Evolutionary conservation across 306 rosid species (phyloP), one percentile per base, ranked within the genome.

Genomic region (Dalbergia cultrata): DNA sequence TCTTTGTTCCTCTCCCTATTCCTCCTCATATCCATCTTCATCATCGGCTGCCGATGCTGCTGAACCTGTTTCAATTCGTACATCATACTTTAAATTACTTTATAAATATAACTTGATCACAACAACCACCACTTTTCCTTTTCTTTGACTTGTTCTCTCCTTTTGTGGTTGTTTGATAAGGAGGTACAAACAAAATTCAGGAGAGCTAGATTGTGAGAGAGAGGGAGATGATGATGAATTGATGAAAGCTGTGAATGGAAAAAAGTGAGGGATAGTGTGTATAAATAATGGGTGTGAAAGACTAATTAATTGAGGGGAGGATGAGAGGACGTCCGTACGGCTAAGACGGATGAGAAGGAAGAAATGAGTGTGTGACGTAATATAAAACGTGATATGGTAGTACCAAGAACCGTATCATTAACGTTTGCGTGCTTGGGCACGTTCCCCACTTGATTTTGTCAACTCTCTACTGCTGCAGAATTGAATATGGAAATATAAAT

Each of bases 1-100:
- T 13, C 35, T 53, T 53, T 81, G 78, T 17, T 84, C 60, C 19
- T 81, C 72, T 70, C 78, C 63, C 37, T 74, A 77, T 71, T 75
- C 53, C 35, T 82, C 76, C 49, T 76, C 80, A 73, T 63, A 12
- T 62, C 62, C 66, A 14, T 77, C 14, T 70, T 78, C 79, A 52
- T 18, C 53, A 49, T 44, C 6, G 58, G 13, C 6, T 64, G 82
- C n/a, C 60, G 59, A 18, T 72, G 76, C 10, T 41, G 84, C 53
- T 57, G 62, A n/a, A 58, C 50, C 3, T 70, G 82, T 13, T 83
- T 79, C 9, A 64, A 70, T 31, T 80, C 86, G 69, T 72, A 75
- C 87, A 84, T 72, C 82, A 79, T 82, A 58, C 47, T 22, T 33
- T 2, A 12, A 67, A 63, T 18, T 1, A 18, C 5, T 8, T 3